Evolutionary conservation across 371 early-diverging fungal genomes (phyloP).

Genomic region (Actinomucor elegans): DNA sequence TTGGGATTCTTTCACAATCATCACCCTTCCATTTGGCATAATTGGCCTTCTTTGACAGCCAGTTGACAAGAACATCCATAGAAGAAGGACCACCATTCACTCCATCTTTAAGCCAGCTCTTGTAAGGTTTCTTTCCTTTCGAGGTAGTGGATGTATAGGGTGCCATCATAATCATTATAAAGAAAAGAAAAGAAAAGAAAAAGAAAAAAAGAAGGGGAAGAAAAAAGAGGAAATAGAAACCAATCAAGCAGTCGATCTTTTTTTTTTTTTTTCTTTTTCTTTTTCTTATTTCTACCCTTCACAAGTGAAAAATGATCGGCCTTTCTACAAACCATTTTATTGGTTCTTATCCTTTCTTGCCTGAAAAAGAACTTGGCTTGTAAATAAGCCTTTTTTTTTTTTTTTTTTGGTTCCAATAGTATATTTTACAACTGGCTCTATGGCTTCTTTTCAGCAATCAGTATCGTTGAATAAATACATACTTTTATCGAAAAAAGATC

Average conservation of each 20-base stretch:
- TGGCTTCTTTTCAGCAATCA: too few species aligned
- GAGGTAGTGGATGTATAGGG: conserved; percentile 22
- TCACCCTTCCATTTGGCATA: conserved; percentile 51
- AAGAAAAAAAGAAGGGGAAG: neutral
- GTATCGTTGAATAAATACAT: too few species aligned
- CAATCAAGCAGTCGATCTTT: conserved; percentile 38
- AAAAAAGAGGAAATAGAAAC: conserved; percentile 8
- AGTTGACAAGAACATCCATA: conserved; percentile 46
- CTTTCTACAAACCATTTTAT: conserved; percentile 21
- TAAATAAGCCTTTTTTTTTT: conserved; percentile 3
- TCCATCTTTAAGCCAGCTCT: conserved; percentile 54
- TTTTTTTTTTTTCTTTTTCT: conserved; percentile 15
- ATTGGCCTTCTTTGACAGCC: conserved; percentile 47
- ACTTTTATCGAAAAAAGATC: too few species aligned
- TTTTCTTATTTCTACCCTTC: conserved; percentile 10
- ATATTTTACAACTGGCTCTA: too few species aligned
- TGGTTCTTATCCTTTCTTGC: too few species aligned
- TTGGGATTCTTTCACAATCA: conserved; percentile 44
- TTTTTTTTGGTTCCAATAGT: neutral
- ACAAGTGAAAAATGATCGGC: conserved; percentile 21
- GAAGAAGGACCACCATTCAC: conserved; percentile 49
- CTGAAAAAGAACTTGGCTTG: too few species aligned
- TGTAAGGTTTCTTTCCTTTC: conserved; percentile 48
- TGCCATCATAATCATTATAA: conserved; percentile 35
- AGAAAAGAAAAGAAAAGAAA: neutral